phyloP scores from a whole-genome alignment of 2,329 filamentous ascomycete species.

The Hortaea sp. region DNA sequence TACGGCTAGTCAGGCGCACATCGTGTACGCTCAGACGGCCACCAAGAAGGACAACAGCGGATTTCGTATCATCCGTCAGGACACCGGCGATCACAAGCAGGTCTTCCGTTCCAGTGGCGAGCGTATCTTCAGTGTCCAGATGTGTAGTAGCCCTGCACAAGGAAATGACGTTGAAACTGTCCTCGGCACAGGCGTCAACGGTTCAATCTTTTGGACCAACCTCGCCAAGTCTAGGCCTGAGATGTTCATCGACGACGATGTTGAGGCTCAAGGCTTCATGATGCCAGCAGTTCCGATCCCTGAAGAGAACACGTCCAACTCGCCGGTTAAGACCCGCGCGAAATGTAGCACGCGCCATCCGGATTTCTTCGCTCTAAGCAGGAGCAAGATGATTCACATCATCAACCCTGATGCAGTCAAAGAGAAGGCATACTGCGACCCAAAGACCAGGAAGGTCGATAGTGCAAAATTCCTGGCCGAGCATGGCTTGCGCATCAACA shows the following conservation, averaged over 20 bases:
- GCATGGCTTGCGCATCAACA: conserved; percentile 85
- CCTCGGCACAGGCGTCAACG: conserved; percentile 86
- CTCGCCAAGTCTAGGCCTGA: conserved; percentile 70
- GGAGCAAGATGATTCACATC: conserved; percentile 92
- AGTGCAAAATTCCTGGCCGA: conserved; percentile 80
- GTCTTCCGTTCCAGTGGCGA: conserved; percentile 87
- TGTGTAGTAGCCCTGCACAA: conserved; percentile 55
- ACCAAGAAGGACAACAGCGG: conserved; percentile 64
- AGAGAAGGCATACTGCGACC: conserved; percentile 39
- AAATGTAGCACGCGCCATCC: conserved; percentile 81
- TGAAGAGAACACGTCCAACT: conserved; percentile 83
- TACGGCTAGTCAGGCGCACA: conserved; percentile 80
- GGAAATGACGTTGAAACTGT: conserved; percentile 64
- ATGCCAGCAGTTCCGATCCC: conserved; percentile 77
- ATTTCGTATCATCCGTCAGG: conserved; percentile 85
- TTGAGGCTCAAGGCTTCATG: conserved; percentile 78
- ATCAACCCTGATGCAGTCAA: conserved; percentile 54
- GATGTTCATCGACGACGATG: conserved; percentile 63
- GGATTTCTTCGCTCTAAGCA: conserved; percentile 88
- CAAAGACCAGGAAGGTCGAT: conserved; percentile 55
- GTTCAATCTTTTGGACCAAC: conserved; percentile 91
- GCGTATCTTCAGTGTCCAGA: conserved; percentile 85
- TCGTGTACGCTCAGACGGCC: conserved; percentile 76
- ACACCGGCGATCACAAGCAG: conserved; percentile 83
- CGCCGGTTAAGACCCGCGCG: conserved; percentile 89